A percentile compares a stretch with the other conserved stretches of the same genome.
Conservation (phyloP, 768 basidiomycete species). For the Pleurotus platypus region DNA sequence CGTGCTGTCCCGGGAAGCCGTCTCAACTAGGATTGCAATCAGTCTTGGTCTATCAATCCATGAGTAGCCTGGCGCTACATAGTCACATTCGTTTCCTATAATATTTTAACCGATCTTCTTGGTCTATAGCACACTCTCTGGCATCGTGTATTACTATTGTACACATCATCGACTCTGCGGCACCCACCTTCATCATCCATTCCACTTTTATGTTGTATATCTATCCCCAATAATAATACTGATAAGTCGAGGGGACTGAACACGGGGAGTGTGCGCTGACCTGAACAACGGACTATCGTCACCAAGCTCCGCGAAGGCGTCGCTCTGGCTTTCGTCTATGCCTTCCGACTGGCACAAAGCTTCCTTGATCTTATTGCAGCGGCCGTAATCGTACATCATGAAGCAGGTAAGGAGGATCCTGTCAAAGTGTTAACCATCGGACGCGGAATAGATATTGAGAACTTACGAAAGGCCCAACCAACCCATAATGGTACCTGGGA, state of each 20-base stretch:
- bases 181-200: not conserved
- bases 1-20: not conserved
- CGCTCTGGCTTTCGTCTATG: constrained; percentile 33
- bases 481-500: constrained; percentile 18
- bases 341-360: constrained; percentile 37
- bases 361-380: constrained; percentile 46
- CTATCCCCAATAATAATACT: not conserved
- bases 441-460: not conserved
- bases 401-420: constrained; percentile 31
- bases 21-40: not conserved
- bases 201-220: not conserved
- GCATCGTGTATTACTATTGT: too few relatives aligned
- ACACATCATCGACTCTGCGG: too few relatives aligned
- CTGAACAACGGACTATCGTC: constrained; percentile 55
- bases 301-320: constrained; percentile 45
- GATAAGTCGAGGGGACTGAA: not conserved
- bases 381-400: constrained; percentile 44
- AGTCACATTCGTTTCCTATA: not conserved
- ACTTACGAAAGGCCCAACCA: not conserved
- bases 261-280: constrained; percentile 17
- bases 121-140: not conserved
- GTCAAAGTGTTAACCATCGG: not conserved
- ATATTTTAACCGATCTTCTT: not conserved
- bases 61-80: too few relatives aligned
- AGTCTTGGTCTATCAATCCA: too few relatives aligned